Base-by-base conservation (phyloP, 1,284 basidiomycete species). In the Stygiomarasmius scandens region DNA sequence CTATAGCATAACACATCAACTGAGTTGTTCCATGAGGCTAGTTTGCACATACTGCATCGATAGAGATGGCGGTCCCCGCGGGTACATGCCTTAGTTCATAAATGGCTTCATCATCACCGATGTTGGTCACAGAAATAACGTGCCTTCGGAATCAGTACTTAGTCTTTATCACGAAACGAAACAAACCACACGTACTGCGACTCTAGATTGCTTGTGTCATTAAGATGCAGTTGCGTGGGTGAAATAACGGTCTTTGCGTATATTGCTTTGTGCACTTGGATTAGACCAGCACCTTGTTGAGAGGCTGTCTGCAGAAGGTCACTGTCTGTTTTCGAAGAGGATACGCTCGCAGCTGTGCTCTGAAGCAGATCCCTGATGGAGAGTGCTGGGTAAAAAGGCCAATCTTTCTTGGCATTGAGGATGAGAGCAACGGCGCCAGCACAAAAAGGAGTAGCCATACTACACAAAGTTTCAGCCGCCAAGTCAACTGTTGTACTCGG, bases 161-260 rank as follows among this genome's bases (percentile, higher is more conserved):
- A 22, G 55, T 59, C 45, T 60, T 55, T 56, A 54, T 29, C 22
- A n/a, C 12, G 14, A 23, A 49, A 25, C 9, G 38, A 52, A 22
- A 41, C 19, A 5, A 72, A 66, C 63, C 73, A 79, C 60, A 61
- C 41, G 20, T 61, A 55, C 43, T 68, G 62, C 62, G 77, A 75
- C 65, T 82, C 65, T 1, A 75, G 74, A 0, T n/a, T n/a, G n/a
- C n/a, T n/a, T n/a, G 85, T 86, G 67, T 85, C 84, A 69, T 86
- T 88, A 52, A 85, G 70, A 46, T 77, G 64, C 12, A 86, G 67
- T 63, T 80, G 74, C 2, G 76, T 70, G 1, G 83, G 84, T 19
- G 71, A 73, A 41, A 86, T 68, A 14, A 74, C 59, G 16, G 80
- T 77, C 22, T 69, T 71, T 12, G 73, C 69, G 56, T 77, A 71